Conservation (phyloP, 1,284 basidiomycete species). For the Quambalaria eucalypti region DNA sequence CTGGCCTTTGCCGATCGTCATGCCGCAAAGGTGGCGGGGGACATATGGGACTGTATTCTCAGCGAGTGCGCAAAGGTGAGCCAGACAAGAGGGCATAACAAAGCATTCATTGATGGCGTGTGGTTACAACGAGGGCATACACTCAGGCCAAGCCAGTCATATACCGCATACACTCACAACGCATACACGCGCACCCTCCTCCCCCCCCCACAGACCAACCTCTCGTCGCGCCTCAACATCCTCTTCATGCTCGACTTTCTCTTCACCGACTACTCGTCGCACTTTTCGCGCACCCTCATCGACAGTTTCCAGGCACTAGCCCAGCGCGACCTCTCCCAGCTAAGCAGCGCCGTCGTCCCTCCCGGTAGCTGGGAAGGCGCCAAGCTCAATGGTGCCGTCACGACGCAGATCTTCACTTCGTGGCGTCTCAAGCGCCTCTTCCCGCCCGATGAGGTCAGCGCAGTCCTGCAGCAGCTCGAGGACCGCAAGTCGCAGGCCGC, state of each 20-base stretch:
- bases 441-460: slow-evolving; percentile 1
- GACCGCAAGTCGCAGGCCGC: slow-evolving; percentile 3
- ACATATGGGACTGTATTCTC: slow-evolving; percentile 86
- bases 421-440: slow-evolving; percentile 14
- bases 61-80: slow-evolving; percentile 55
- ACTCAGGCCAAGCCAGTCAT: no score
- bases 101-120: neutral
- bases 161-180: no score
- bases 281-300: slow-evolving; percentile 3
- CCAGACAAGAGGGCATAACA: neutral
- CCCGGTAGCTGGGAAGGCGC: slow-evolving; percentile 16
- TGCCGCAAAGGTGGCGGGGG: slow-evolving; percentile 67
- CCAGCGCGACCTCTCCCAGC: slow-evolving; percentile 8
- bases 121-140: no score
- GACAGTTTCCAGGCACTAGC: slow-evolving; percentile 10
- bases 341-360: slow-evolving; percentile 18
- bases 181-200: no score
- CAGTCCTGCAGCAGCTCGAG: slow-evolving; percentile 2
- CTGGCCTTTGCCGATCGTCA: slow-evolving; percentile 78
- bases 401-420: slow-evolving; percentile 11
- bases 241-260: slow-evolving; percentile 82
- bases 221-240: slow-evolving; percentile 85
- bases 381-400: slow-evolving; percentile 12
- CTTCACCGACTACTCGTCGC: slow-evolving; percentile 15
- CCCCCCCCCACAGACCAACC: slow-evolving; percentile 58